These are phyloP conservation scores for Botrytis deweyae DNA, from an alignment of 2,329 filamentous ascomycete genomes.

Conservation along the genomic window DNA sequence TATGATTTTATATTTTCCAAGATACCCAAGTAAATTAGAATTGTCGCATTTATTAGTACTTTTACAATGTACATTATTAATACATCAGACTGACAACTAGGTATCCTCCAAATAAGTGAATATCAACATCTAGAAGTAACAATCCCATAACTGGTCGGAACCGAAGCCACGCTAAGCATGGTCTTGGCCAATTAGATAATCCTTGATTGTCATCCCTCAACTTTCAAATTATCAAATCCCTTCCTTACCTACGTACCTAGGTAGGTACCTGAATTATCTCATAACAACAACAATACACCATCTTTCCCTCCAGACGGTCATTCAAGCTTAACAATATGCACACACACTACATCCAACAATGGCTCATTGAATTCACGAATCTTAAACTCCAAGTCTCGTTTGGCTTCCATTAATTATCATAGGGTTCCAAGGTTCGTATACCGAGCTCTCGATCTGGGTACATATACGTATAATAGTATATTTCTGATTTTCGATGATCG, in stretches of 20 bases:
- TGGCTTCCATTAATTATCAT: background rate
- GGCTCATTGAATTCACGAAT: background rate
- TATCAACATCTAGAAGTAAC: background rate
- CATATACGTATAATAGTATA: background rate
- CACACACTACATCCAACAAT: background rate
- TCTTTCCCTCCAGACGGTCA: background rate
- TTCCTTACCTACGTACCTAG: background rate
- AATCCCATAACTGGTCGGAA: background rate
- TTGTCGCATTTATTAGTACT: background rate
- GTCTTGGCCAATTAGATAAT: conserved; percentile 13
- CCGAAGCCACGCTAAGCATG: conserved; percentile 6
- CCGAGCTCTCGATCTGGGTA: background rate
- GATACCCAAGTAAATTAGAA: conserved; percentile 11
- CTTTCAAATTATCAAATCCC: background rate
- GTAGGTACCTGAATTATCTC: background rate
- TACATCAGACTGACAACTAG: background rate
- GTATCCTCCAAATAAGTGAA: background rate
- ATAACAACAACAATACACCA: background rate
- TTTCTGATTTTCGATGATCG: background rate
- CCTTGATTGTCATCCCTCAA: conserved; percentile 19
- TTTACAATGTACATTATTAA: background rate
- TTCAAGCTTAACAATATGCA: no score
- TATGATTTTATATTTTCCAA: conserved; percentile 1
- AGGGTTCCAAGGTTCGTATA: background rate
- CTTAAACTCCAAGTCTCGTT: background rate